Evolutionary conservation across 208 protist species (phyloP), one percentile per base, ranked within the genome.

Genomic region (Crithidia brevicula): DNA sequence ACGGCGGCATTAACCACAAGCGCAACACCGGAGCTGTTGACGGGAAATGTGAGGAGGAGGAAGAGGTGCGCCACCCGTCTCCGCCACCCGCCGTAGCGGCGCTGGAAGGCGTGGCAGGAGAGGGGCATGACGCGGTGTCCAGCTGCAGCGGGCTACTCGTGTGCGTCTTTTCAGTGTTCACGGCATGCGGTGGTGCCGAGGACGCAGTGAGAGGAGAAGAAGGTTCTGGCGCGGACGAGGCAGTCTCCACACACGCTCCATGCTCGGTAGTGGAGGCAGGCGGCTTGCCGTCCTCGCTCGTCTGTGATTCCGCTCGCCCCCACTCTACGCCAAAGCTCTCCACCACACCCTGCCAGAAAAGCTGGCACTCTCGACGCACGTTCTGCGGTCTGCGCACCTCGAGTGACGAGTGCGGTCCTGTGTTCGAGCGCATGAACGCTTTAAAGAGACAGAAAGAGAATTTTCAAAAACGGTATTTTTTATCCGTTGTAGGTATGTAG

Each of bases 1-100:
- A 82, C 34, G 72, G 60, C 31, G 77, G 77, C 64, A 82, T 82
- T 36, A 74, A 25, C 38, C 43, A 33, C 7, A 58, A 27, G 15
- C 38, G 51, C 31, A 40, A 27, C 16, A 31, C 22, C 16, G 22
- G 28, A 18, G 45, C 28, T 16, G 60, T 33, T 22, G 16, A 42
- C 33, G 60, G n/a, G n/a, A n/a, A n/a, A n/a, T 0, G 27, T 22
- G 23, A 31, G 5, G 57, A 9, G 31, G 31, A 47, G 49, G 42
- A 0, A 30, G 18, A 18, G 20, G 22, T 3, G 47, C 18, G 11
- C 18, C 30, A 23, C 1, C 46, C 51, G 43, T 7, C 18, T n/a
- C 30, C 59, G 10, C 34, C 31, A 52, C 10, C 20, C 0, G 16
- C 34, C 9, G 28, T 43, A 11, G 31, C 27, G 4, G n/a, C n/a